A percentile compares a stretch with the other conserved stretches of the same genome.
phyloP scores from a whole-genome alignment of 257 asterid genomes.

The Perilla frutescens region DNA sequence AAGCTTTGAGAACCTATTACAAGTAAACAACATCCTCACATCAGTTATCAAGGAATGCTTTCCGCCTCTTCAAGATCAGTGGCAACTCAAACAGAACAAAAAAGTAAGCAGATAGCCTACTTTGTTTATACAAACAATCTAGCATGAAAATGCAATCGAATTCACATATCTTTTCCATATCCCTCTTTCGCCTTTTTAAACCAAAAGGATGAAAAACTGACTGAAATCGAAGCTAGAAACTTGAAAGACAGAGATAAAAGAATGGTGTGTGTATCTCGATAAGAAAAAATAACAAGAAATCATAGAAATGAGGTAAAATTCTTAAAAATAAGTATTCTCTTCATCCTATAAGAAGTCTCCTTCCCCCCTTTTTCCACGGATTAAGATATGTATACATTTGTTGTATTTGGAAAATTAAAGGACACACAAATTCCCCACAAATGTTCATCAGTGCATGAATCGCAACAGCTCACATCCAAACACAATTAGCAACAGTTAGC shows the following conservation, averaged over 20 bases:
- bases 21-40: slow-evolving; percentile 20
- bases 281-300: too few species aligned
- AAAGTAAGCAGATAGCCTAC: not conserved
- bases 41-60: slow-evolving; percentile 13
- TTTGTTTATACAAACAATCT: not conserved
- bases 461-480: not conserved
- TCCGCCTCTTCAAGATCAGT: not conserved
- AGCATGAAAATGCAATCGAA: slow-evolving; percentile 2
- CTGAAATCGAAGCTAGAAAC: not conserved
- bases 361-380: too few species aligned
- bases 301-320: too few species aligned
- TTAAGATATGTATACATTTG: too few species aligned
- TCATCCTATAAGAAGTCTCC: too few species aligned
- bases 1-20: slow-evolving; percentile 76
- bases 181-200: not conserved
- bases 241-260: not conserved
- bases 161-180: not conserved
- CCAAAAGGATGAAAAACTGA: not conserved
- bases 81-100: slow-evolving; percentile 22
- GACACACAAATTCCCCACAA: too few species aligned
- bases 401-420: too few species aligned
- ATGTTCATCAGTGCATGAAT: not conserved
- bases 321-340: too few species aligned
- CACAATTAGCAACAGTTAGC: not conserved
- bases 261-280: not conserved